A percentile compares a stretch with the other conserved stretches of the same genome.
Evolutionary conservation across 768 basidiomycete species (phyloP).

Genomic region (Gloeophyllum trabeum): DNA sequence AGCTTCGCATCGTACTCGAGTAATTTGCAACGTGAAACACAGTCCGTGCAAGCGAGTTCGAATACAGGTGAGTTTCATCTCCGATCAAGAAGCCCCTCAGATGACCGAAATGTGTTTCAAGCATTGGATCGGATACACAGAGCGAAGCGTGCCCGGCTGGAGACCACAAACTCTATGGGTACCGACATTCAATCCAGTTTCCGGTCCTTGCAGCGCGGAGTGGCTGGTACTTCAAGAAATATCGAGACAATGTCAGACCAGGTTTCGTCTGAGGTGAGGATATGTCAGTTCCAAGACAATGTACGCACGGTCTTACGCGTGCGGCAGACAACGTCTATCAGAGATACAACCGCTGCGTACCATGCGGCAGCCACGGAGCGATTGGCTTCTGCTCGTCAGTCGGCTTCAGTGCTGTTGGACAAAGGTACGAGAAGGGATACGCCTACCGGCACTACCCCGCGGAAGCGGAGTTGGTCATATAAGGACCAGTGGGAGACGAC

Average conservation of each 20-base stretch:
- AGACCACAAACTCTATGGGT: constrained; percentile 38
- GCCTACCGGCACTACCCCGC: constrained; percentile 66
- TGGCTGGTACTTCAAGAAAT: constrained; percentile 38
- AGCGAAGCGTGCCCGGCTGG: constrained; percentile 59
- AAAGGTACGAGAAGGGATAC: constrained; percentile 52
- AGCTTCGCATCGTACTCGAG: constrained; percentile 40
- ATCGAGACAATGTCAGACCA: constrained; percentile 29
- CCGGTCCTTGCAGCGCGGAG: constrained; percentile 34
- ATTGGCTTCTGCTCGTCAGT: constrained; percentile 37
- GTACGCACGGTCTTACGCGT: constrained; percentile 3
- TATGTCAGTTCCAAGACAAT: neutral
- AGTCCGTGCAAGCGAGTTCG: constrained; percentile 30
- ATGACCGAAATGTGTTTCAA: constrained; percentile 12
- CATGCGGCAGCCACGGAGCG: constrained; percentile 28
- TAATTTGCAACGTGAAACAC: constrained; percentile 37
- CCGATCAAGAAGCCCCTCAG: neutral
- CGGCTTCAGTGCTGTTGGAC: constrained; percentile 37
- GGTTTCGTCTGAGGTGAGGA: constrained; percentile 39
- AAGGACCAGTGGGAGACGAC: constrained; percentile 66
- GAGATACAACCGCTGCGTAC: constrained; percentile 30
- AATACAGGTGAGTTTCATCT: constrained; percentile 26
- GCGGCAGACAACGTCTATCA: constrained; percentile 30
- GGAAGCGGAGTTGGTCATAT: constrained; percentile 63
- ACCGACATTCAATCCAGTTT: constrained; percentile 41
- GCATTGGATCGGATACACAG: constrained; percentile 52